Evolutionary conservation across 306 rosid genomes (phyloP), one percentile per base, ranked within the genome.

Genomic region (Sicyos baderoa): DNA sequence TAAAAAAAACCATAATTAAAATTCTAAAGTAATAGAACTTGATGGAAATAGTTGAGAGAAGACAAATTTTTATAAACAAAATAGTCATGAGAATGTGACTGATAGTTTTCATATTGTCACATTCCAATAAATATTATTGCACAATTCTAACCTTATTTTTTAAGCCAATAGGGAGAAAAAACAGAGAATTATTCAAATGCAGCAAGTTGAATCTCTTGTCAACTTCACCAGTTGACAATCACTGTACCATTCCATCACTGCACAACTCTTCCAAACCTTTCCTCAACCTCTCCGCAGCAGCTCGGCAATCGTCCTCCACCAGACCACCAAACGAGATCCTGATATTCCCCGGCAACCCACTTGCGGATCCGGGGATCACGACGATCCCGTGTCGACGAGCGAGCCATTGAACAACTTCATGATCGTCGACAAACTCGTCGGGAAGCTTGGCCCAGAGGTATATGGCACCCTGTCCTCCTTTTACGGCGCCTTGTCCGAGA

Each of bases 381-480:
- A 94, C 91, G 42, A 94, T 59, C n/a, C 89, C 96, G 0, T 94
- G 99, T 74, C 79, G 32, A 25, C 76, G 75, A 65, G 89, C 94
- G 17, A 93, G 96, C 99, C 99, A 93, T 51, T 27, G 84, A 75
- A 94, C 97, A 5, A 90, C 88, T n/a, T 82, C 74, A 22, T 73
- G 75, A 74, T 94, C 99, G 3, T 91, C 63, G 0, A 56, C 67
- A 12, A 73, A 82, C 22, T 81, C 63, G 1, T 81, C 85, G 0
- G 99, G 99, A 29, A 94, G 95, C 91, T 94, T 94, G 21, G 96
- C 97, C 96, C 96, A 94, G 9, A 94, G 71, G 85, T 94, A 94
- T 55, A 94, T 85, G 12, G 99, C 96, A 54, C 97, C 99, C 74
- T 94, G 91, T 48, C 99, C 99, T 69, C 99, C 99, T 80, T 84